These are phyloP conservation scores for Vanderwaltozyma tropicalis DNA, from an alignment of 805 yeast species.

Conservation along the genomic window DNA sequence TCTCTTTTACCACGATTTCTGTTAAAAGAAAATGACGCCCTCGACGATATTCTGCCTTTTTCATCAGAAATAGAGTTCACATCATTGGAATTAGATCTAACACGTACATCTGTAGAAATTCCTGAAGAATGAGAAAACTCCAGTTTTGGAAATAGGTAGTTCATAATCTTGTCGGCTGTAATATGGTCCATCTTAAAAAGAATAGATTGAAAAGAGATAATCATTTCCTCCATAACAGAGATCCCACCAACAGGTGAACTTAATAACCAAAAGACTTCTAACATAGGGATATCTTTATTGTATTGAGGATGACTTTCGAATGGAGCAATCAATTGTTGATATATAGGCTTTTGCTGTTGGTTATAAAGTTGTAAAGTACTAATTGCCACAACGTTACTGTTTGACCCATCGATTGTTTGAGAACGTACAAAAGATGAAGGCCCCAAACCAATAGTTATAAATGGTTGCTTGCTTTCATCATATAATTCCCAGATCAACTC, in stretches of 20 bases:
- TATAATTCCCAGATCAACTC: conserved; percentile 50
- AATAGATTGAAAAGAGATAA: conserved; percentile 43
- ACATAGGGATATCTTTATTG: conserved; percentile 28
- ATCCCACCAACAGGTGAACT: conserved; percentile 59
- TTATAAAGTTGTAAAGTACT: conserved; percentile 43
- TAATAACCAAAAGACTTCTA: conserved; percentile 42
- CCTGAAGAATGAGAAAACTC: conserved; percentile 1
- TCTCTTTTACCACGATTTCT: neutral
- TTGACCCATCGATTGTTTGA: conserved; percentile 44
- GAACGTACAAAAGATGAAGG: conserved; percentile 38
- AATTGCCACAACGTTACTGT: conserved; percentile 37
- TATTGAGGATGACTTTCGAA: conserved; percentile 16
- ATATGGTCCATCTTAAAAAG: conserved; percentile 46
- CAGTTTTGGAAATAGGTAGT: conserved; percentile 37
- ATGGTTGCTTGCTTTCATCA: conserved; percentile 37
- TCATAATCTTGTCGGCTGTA: conserved; percentile 40
- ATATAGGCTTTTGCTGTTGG: conserved; percentile 36
- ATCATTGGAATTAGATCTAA: neutral
- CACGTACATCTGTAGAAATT: neutral
- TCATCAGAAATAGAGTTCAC: too few species aligned
- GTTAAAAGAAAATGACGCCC: neutral
- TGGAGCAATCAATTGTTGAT: conserved; percentile 44
- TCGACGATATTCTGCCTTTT: neutral
- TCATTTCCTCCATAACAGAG: conserved; percentile 40
- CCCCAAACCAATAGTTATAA: conserved; percentile 45